A percentile compares a stretch with the other conserved stretches of the same genome.
These are phyloP conservation scores for Emmonsiellopsis sp. DNA, from an alignment of 2,329 filamentous ascomycete species.

Conservation along the genomic window DNA sequence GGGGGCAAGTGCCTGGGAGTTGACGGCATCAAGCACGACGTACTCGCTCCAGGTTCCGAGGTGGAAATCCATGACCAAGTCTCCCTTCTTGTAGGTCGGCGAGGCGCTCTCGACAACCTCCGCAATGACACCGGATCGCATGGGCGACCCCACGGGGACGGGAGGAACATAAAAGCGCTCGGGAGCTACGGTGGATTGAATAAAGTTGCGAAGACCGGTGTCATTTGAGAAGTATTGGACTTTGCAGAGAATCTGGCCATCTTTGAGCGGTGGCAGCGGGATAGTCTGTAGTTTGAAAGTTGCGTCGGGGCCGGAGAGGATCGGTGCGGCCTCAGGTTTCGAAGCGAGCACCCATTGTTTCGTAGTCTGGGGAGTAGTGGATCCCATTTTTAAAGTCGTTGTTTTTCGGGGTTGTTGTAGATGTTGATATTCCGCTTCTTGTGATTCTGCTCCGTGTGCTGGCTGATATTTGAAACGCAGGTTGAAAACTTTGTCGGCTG, in stretches of 20 bases:
- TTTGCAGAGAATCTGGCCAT: not conserved
- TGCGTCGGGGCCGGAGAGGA: not conserved
- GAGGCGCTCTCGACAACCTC: not conserved
- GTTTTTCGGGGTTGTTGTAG: too few species aligned
- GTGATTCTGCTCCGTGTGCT: too few species aligned
- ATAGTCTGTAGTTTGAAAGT: not conserved
- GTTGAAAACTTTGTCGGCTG: too few species aligned
- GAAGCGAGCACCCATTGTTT: not conserved
- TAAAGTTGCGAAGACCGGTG: not conserved
- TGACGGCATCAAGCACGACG: not conserved
- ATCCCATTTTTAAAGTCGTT: not conserved
- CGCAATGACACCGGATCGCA: not conserved
- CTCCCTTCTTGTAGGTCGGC: not conserved
- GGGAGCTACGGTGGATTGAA: not conserved
- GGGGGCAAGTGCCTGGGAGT: not conserved
- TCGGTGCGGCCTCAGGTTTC: not conserved
- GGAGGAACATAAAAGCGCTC: not conserved
- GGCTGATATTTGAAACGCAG: too few species aligned
- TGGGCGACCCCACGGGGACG: not conserved
- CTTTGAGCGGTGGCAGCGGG: not conserved
- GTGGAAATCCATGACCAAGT: not conserved
- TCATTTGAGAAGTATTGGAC: not conserved
- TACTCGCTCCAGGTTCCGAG: not conserved
- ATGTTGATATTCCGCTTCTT: too few species aligned
- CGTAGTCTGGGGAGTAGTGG: not conserved